Base-by-base conservation (phyloP, 192 early-diverging fungal species). In the Kappamyces sp. region DNA sequence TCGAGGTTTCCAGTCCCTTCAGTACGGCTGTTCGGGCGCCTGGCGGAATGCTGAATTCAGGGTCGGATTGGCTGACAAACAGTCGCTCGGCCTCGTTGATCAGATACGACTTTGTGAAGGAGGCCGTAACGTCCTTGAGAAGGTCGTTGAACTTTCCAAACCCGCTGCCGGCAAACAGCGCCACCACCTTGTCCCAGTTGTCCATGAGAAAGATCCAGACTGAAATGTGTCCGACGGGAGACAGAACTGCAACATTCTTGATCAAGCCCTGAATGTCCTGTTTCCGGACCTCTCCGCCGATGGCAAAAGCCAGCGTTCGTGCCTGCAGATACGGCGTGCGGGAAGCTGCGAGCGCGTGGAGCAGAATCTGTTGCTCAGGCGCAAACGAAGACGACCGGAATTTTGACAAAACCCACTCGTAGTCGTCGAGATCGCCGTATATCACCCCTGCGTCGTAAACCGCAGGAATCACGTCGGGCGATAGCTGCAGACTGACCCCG, bases 391-490 rank as follows among this genome's bases (percentile, higher is more conserved):
- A 48, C n/a, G 51, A 48, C 37, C 37, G 8, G 49, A 57, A 73
- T 13, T 43, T 33, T 3, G 48, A 41, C 37, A 65, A 34, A 1
- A 75, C 52, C 12, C 41, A 74, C 8, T 75, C 70, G 53, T 74
- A 74, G 32, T 68, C 70, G 34, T 2, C 39, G 13, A 55, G 51
- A 3, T 33, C 47, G 37, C 70, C 67, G 36, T 52, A 60, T 13
- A 69, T 65, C 3, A 75, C 58, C 1, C 67, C 73, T 44, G 71
- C 66, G 51, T 69, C 63, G 36, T 58, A 68, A 12, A 75, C 62
- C 38, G 72, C 60, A 41, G 49, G 55, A 60, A 63, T 33, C 39
- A 75, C 49, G 48, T 74, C 71, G 13, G 55, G 5, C 7, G 49
- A 35, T 6, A 72, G 37, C 33, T 32, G 34, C 31, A 51, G 46